A percentile compares a stretch with the other conserved stretches of the same genome.
Evolutionary conservation across 805 yeast genomes (phyloP).

Genomic region (Alloascoidea hylecoeti): DNA sequence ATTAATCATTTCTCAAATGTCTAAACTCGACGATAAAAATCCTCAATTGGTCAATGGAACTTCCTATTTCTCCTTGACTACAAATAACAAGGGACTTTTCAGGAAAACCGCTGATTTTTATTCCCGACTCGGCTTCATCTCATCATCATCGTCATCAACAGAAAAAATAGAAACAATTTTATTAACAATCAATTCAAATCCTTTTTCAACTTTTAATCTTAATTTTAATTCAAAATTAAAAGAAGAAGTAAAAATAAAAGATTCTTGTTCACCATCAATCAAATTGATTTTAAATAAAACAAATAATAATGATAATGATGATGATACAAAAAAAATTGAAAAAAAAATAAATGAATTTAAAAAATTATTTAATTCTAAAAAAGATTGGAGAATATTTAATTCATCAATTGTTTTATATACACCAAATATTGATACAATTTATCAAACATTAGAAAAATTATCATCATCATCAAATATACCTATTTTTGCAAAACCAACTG

Average conservation of each 20-base stretch:
- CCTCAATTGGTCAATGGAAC: slow-evolving; percentile 1
- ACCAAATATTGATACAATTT: slow-evolving; percentile 19
- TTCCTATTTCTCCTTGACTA: neutral
- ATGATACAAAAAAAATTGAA: slow-evolving; percentile 3
- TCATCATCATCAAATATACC: too few relatives aligned
- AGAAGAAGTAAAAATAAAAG: too few relatives aligned
- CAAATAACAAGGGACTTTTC: neutral
- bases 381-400: slow-evolving; percentile 36
- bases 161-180: too few relatives aligned
- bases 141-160: too few relatives aligned
- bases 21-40: too few relatives aligned
- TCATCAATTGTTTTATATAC: slow-evolving; percentile 33
- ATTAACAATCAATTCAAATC: too few relatives aligned
- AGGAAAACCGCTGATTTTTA: neutral
- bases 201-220: too few relatives aligned
- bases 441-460: slow-evolving; percentile 1
- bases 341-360: slow-evolving; percentile 1
- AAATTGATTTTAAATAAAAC: neutral
- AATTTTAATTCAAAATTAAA: too few relatives aligned
- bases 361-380: too few relatives aligned
- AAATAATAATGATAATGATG: neutral
- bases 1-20: too few relatives aligned
- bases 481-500: slow-evolving; percentile 55
- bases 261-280: too few relatives aligned
- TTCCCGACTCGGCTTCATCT: too few relatives aligned